Evolutionary conservation across 768 basidiomycete genomes (phyloP), one percentile per base, ranked within the genome.

Genomic region (Cystofilobasidium bisporidii): DNA sequence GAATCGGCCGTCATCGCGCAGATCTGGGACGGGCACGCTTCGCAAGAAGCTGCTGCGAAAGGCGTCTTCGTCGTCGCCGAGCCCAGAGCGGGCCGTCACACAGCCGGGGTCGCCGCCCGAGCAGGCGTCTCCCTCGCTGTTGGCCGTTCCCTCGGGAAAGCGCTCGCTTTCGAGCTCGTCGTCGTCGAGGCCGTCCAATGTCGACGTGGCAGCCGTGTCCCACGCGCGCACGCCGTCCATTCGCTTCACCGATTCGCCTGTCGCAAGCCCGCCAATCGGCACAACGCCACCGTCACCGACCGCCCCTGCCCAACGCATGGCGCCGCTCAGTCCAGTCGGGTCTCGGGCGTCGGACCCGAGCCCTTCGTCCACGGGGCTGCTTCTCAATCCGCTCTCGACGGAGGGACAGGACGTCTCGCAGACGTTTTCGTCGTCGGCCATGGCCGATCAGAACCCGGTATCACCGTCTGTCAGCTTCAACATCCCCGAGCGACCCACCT

Each of bases 1-100:
- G 8, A 41, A 62, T n/a, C 40, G 68, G 40, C n/a, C 62, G 68
- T 40, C 18, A 41, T 18, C 59, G 68, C 20, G 68, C 53, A 26
- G 57, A 36, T 32, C 41, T 1, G 53, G 28, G 30, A 32, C 53
- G 28, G 32, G 28, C 28, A 30, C 5, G 11, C 53, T 69, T 1
- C 59, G 57, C 26, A 53, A 62, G 30, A 63, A 69, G 56, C 40
- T 69, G 18, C 41, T 59, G 1, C 28, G 40, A 1, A 61, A n/a
- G n/a, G n/a, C n/a, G n/a, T n/a, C 33, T 18, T 61, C 60, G 28
- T 61, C 60, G 17, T 45, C 40, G 60, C 18, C 17, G 40, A 61
- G 9, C 40, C 6, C 38, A 12, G 40, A 28, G 2, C 60, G 41
- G 14, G 28, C 45, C 1, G 18, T 32, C 9, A 6, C 53, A 1